Base-by-base conservation (phyloP, 1,139 yeast species). In the Yamadazyma atmosphaerica region DNA sequence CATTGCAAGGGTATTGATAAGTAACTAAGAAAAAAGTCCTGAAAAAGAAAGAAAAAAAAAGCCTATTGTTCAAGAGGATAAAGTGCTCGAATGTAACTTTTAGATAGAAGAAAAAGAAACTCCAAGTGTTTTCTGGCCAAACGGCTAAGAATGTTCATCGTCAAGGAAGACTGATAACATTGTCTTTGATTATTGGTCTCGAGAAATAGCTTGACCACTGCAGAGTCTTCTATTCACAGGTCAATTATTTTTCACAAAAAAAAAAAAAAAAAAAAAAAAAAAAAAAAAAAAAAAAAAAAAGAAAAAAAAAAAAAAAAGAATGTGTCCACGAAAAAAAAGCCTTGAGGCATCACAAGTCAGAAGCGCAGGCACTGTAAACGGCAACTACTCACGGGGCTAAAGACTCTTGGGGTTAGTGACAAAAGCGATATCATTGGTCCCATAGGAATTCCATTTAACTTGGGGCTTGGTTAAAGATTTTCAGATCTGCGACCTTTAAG, bases 281-380 rank as follows among this genome's bases (percentile, higher is more conserved):
- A 27, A 19, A 19, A 7, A 16, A 9, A 19, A 14, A n/a, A n/a
- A n/a, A n/a, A n/a, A n/a, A n/a, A n/a, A n/a, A n/a, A n/a, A 17
- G 19, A 30, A 17, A 26, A 7, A 16, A 33, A 23, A 33, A 33
- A 23, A 33, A 33, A 33, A 24, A 15, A 14, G 21, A 34, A 34
- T 12, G 31, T 30, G 37, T 34, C 37, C 33, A 29, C 23, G 7
- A 29, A 32, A 32, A 35, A 19, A 19, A 17, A 35, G 37, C 37
- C 37, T 35, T 30, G 18, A n/a, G 13, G 18, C 10, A 34, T 18
- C 8, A 13, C 13, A 3, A 32, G 31, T 33, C 24, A 30, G 34
- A 35, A 28, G 27, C 19, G 22, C 22, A 19, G 22, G 22, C 22
- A 19, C 22, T 19, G 22, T 19, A 19, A 19, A 19, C 22, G 22